These are phyloP conservation scores for Colletotrichum sp. DNA, from an alignment of 2,329 filamentous ascomycete genomes.

Conservation along the genomic window DNA sequence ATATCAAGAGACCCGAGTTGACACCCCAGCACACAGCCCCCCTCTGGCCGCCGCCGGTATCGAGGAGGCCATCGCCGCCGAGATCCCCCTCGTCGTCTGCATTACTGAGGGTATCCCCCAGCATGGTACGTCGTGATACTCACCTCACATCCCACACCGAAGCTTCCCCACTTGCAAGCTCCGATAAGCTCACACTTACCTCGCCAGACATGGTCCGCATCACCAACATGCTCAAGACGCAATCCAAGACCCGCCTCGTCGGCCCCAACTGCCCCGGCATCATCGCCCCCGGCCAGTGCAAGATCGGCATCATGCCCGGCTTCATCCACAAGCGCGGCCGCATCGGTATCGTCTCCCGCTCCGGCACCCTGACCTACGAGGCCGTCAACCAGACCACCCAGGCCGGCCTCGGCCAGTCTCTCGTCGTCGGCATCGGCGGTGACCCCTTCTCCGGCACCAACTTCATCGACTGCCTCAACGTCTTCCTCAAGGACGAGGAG, in stretches of 20 bases:
- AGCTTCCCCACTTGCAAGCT: not conserved
- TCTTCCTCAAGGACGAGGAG: constrained; percentile 94
- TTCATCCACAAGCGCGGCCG: constrained; percentile 99
- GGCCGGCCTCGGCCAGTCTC: constrained; percentile 94
- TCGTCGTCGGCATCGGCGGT: constrained; percentile 97
- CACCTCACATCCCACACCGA: constrained; percentile 16
- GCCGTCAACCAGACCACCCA: constrained; percentile 99
- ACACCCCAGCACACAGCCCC: constrained; percentile 61
- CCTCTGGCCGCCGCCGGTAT: constrained; percentile 93
- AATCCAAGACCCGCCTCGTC: constrained; percentile 95
- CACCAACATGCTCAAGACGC: constrained; percentile 96
- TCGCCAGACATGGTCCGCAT: constrained; percentile 94
- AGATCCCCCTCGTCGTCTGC: constrained; percentile 94
- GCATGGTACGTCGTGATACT: constrained; percentile 70
- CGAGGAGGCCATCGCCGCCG: constrained; percentile 92
- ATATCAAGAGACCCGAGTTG: constrained; percentile 57
- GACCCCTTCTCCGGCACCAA: constrained; percentile 99
- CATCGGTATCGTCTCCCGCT: constrained; percentile 97
- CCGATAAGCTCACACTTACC: constrained; percentile 1
- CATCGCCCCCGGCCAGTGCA: constrained; percentile 95
- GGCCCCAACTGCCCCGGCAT: constrained; percentile 98
- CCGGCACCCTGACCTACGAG: constrained; percentile 98
- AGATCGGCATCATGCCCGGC: constrained; percentile 99
- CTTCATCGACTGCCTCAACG: constrained; percentile 98
- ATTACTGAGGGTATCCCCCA: constrained; percentile 98